These are phyloP conservation scores for Punica granatum DNA, from an alignment of 345 rosid genomes.

Conservation along the genomic window DNA sequence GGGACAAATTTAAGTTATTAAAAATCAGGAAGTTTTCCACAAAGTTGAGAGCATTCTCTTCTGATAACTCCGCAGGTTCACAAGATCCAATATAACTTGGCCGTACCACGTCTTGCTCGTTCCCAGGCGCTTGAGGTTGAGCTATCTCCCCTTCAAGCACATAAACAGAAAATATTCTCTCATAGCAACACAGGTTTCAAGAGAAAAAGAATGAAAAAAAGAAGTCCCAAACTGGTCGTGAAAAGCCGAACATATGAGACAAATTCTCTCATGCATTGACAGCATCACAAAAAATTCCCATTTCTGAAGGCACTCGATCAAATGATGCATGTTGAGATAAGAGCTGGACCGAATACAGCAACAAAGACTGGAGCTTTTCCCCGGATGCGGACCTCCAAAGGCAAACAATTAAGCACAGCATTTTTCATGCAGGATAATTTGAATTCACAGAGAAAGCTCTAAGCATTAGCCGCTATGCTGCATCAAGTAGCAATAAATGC, in stretches of 20 bases:
- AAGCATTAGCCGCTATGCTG: background rate
- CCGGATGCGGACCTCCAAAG: background rate
- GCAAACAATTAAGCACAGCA: background rate
- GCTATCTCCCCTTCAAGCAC: background rate
- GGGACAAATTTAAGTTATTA: constrained; percentile 23
- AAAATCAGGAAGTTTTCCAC: constrained; percentile 38
- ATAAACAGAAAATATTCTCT: background rate
- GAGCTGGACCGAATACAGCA: background rate
- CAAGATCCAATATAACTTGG: background rate
- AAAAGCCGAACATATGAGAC: background rate
- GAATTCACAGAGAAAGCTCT: background rate
- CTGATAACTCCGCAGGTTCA: constrained; percentile 38
- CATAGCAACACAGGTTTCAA: background rate
- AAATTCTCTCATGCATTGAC: background rate
- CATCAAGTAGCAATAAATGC: background rate
- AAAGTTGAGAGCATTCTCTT: constrained; percentile 52
- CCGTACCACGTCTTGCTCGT: background rate
- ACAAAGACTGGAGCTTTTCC: background rate
- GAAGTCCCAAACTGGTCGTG: background rate
- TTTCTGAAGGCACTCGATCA: background rate
- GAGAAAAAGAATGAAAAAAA: background rate
- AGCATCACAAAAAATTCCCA: background rate
- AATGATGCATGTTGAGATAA: background rate
- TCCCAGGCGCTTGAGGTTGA: background rate
- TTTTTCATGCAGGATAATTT: background rate